These are phyloP conservation scores for Aureobasidium sp. DNA, from an alignment of 2,329 filamentous ascomycete genomes.

Conservation along the genomic window DNA sequence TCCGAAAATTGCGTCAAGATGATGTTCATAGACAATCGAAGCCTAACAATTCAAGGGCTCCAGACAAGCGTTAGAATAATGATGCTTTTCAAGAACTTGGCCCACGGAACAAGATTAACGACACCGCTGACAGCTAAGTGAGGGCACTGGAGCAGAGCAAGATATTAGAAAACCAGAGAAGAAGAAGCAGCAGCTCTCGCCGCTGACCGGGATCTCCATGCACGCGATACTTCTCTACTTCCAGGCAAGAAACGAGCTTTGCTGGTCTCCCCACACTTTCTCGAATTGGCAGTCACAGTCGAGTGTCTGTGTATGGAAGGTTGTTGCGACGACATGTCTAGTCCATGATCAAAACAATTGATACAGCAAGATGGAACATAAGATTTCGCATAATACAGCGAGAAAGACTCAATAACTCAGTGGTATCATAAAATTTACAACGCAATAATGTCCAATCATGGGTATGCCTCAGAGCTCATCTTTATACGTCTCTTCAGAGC, in stretches of 20 bases:
- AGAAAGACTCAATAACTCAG: neutral
- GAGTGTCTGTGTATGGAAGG: neutral
- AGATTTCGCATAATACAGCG: neutral
- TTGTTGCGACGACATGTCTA: neutral
- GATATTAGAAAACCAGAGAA: neutral
- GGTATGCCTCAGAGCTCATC: conserved; percentile 4
- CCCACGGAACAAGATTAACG: neutral
- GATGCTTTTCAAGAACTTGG: neutral
- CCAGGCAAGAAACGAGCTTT: conserved; percentile 2
- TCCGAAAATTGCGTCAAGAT: neutral
- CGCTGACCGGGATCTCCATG: neutral
- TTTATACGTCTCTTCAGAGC: conserved; percentile 13
- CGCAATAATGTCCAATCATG: neutral
- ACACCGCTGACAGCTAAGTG: neutral
- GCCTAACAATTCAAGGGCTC: neutral
- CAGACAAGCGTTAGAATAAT: neutral
- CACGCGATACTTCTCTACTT: conserved; percentile 4
- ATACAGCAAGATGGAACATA: neutral
- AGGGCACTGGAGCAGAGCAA: neutral
- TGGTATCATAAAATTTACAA: conserved; percentile 6
- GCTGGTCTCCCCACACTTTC: neutral
- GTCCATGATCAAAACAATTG: neutral
- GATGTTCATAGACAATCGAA: neutral
- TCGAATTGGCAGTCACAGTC: neutral
- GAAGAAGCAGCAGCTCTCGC: neutral